Evolutionary conservation across 2,329 filamentous ascomycete genomes (phyloP), one percentile per base, ranked within the genome.

Genomic region (Diatrype stigma): DNA sequence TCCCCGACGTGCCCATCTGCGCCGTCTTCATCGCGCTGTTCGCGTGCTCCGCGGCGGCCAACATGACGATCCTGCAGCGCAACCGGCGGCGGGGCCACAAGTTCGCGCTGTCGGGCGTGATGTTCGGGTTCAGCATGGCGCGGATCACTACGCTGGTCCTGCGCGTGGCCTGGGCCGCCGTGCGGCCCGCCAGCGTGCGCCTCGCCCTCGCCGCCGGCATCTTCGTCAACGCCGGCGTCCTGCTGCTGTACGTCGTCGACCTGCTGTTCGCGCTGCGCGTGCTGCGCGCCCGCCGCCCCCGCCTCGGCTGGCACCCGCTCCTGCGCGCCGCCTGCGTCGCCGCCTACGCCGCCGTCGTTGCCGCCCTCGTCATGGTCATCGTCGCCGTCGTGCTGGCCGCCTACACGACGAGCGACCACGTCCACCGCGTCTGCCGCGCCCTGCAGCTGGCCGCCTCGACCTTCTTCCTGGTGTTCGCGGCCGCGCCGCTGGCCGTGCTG

Each of bases 1-100:
- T 63, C 2, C 70, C 86, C 55, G 88, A 92, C 64, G 75, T 84
- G 7, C 84, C 87, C 35, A 76, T 90, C 63, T 80, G 74, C 54
- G 74, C 78, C 48, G 77, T 89, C 51, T 80, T 91, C 55, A 66
- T 90, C 14, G 64, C 69, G 38, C 64, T 87, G 50, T 88, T 85
- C 67, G 52, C 80, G 32, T 35, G 61, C 45, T 75, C 71, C n/a
- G 84, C 80, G 7, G 70, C 67, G 16, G 57, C 72, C 51, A 81
- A 88, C 73, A 80, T 86, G 76, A 73, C 72, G 45, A 77, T 86
- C 45, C 74, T 84, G 50, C 61, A 63, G 47, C 22, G 56, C 19
- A 73, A 73, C 52, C 48, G 54, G 1, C 65, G 64, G 44, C 57
- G 65, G 2, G 61, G 63, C 2, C 70, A 72, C 58, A 73, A 71